Conservation (phyloP, 441 rosid species). For the Jatropha multifida region DNA sequence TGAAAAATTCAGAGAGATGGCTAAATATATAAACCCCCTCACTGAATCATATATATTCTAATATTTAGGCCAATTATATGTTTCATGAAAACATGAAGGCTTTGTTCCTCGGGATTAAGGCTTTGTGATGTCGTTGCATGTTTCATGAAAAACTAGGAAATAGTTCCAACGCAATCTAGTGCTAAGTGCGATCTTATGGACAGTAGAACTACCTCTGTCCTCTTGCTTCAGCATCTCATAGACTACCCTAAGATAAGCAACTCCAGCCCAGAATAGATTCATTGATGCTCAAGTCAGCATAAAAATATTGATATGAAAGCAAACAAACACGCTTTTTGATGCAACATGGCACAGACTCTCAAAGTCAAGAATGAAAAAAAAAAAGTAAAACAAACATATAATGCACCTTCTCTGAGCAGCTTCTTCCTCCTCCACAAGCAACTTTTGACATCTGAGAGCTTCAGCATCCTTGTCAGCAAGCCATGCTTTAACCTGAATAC, state of each 20-base stretch:
- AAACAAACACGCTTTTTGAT: background rate
- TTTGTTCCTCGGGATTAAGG: too few relatives aligned
- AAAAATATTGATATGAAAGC: background rate
- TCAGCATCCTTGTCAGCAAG: constrained; percentile 93
- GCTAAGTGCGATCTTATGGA: background rate
- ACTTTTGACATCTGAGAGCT: constrained; percentile 88
- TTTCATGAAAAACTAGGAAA: background rate
- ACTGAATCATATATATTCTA: background rate
- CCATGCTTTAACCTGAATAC: constrained; percentile 75
- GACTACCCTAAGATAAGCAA: background rate
- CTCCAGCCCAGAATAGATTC: background rate
- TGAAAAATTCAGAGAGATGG: background rate
- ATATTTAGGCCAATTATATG: background rate
- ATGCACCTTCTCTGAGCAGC: constrained; percentile 82
- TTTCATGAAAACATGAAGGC: background rate
- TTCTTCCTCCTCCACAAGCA: constrained; percentile 96
- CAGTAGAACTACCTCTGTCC: background rate
- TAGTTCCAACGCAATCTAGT: background rate
- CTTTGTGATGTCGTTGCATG: too few relatives aligned
- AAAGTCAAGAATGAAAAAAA: background rate
- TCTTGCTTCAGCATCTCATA: background rate
- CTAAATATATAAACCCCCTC: background rate
- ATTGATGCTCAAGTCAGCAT: background rate
- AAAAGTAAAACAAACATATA: constrained; percentile 6
- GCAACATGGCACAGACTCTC: background rate